Base-by-base conservation (phyloP, 2,329 filamentous ascomycete genomes). In the Stemphylium beticola region DNA sequence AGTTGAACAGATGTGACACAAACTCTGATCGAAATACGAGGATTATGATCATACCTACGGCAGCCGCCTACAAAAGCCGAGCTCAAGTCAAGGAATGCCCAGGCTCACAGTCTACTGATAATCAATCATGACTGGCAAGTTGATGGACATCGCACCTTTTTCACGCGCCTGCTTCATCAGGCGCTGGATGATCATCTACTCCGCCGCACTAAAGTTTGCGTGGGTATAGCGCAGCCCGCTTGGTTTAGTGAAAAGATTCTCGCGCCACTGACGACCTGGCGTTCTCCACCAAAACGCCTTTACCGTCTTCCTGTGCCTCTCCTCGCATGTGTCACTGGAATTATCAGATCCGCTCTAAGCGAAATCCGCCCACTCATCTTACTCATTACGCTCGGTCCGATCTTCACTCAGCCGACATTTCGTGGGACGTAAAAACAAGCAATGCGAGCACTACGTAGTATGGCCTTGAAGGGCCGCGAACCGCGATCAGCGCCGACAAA, bases 321-420 rank as follows among this genome's bases (percentile, higher is more conserved):
- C 54, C 47, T 62, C 45, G 50, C 55, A 49, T 54, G 40, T 53
- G 48, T 51, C 24, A 41, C 50, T 52, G 46, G 55, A 45, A 47
- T 63, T 65, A 67, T 67, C 63, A 59, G 63, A 66, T 66, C 61
- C 61, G 64, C 58, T 44, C 34, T 50, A 61, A 67, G 63, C 60
- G 64, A 66, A 50, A 26, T 47, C 40, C 26, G 46, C 37, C 48
- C 53, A 40, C 29, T 8, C 24, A n/a, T 48, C 37, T 49, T 55
- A 40, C 29, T 8, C 24, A n/a, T 29, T 15, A 40, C 6, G 17
- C 40, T 14, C 14, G 29, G 26, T 15, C 34, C 15, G 18, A 31
- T 26, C 15, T 4, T 20, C 15, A 6, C 9, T 36, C 29, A 33
- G 31, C 14, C 20, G 10, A 22, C n/a, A 14, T 9, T 17, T 15